Evolutionary conservation across 768 basidiomycete genomes (phyloP), one percentile per base, ranked within the genome.

Genomic region (Podaxis mareebaensis): DNA sequence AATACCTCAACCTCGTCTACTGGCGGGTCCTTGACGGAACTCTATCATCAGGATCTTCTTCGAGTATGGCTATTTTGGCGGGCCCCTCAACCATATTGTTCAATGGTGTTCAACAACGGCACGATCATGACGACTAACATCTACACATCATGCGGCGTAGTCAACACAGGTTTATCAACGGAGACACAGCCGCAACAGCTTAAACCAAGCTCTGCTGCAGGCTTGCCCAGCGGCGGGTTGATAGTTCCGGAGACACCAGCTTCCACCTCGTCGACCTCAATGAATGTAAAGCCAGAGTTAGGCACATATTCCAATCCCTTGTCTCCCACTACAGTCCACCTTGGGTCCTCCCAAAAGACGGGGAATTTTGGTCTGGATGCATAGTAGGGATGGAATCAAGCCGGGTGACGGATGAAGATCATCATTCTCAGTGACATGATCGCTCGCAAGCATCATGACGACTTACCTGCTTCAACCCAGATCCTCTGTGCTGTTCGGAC

Each of bases 11-110:
- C 24, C 28, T 10, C 1, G 3, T 12, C 30, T 8, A 53, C 7
- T 53, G 30, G 24, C 1, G 20, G 24, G 24, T 22, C 8, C 3
- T 24, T 28, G 12, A 51, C 20, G 10, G 44, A n/a, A 20, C 3
- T 46, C 44, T 46, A 46, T 0, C 15, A 10, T 33, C 4, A 62
- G 61, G 61, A 62, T 36, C 40, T 62, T n/a, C 61, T 62, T 62
- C 61, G 22, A 24, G 44, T 46, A 13, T 62, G 61, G 61, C 15
- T 62, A 24, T 55, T 55, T 30, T 62, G 61, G 53, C 11, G 36
- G 6, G n/a, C 52, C 7, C 13, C 40, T 30, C 17, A 46, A 33
- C 61, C 53, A 48, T 55, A 33, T 13, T 3, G 26, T 22, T 36
- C 61, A 44, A 62, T 55, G 7, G 22, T 62, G 6, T 55, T 55